Base-by-base conservation (phyloP, 2,329 filamentous ascomycete genomes). In the Venturia pyrina region DNA sequence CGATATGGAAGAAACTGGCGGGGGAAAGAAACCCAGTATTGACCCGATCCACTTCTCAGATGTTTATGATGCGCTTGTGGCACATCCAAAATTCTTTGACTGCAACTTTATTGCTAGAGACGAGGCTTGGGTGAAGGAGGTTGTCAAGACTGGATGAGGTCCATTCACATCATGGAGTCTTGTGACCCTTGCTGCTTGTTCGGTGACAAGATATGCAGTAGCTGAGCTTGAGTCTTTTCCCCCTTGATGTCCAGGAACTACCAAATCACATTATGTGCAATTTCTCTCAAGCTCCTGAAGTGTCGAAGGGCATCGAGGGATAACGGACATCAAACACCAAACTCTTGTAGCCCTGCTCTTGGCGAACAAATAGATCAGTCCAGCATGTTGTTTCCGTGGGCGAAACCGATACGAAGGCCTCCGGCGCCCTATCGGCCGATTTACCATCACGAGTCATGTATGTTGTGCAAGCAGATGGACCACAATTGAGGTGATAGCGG, bases 41-140 rank as follows among this genome's bases (percentile, higher is more conserved):
- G 59, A 43, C 19, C 5, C 59, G 11, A 43, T 62, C 15, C 24
- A 46, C 21, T 62, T 62, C 37, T 62, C 59, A 17, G 37, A 62
- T 46, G 59, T 62, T 43, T 41, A 24, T 15, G 59, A 62, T 41
- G 59, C 15, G 41, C 41, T 44, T 24, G 59, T 62, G 37, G 59
- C 59, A 17, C 59, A 62, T 43, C 59, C 59, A 1, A 40, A 37
- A 28, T 62, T 62, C 59, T 62, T 24, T 62, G 59, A 62, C 10
- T 62, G 59, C n/a, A 17, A 43, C 17, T 62, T 62, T 46, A 24
- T 43, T 13, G 59, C 59, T 2, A 62, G 59, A 21, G 59, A 62
- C 13, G 59, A 41, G 21, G 59, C 19, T 24, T 62, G 59, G 59
- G 17, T 62, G 59, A 46, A 62, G 37, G 41, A 37, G 41, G 44